Evolutionary conservation across 2,329 filamentous ascomycete species (phyloP).

Genomic region (Epichloe coenophiala): DNA sequence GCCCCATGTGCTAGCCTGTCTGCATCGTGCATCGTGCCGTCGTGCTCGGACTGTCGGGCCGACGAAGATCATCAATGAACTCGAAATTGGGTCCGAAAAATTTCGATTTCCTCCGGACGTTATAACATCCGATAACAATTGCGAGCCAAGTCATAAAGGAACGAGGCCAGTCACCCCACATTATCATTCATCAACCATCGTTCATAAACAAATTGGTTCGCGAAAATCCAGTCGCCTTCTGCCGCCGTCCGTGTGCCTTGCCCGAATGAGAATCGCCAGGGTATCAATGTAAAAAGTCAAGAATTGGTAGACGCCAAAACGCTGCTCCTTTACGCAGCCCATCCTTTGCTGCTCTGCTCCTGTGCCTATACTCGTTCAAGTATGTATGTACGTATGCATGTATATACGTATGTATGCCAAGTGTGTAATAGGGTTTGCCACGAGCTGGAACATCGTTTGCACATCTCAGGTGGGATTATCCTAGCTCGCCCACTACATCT

Average conservation of each 20-base stretch:
- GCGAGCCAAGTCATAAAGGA: too few species aligned
- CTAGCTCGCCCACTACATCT: constrained; percentile 12
- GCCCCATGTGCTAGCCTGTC: too few species aligned
- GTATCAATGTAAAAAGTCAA: neutral
- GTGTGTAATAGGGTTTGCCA: neutral
- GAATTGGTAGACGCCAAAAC: neutral
- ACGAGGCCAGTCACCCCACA: too few species aligned
- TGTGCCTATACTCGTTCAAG: neutral
- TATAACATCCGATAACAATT: too few species aligned
- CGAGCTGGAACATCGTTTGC: neutral
- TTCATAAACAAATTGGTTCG: neutral
- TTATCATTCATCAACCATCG: neutral
- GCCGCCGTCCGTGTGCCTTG: neutral
- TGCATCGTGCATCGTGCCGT: too few species aligned
- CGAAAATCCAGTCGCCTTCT: neutral
- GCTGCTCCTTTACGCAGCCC: neutral
- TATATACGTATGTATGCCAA: too few species aligned
- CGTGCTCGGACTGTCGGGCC: too few species aligned
- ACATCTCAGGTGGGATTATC: neutral
- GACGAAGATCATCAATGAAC: too few species aligned
- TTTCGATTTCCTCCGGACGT: too few species aligned
- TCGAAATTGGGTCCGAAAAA: too few species aligned
- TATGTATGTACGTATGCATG: too few species aligned
- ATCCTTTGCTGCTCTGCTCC: neutral
- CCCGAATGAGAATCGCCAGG: neutral